phyloP scores from a whole-genome alignment of 306 rosid species.

The Glycine latifolia region DNA sequence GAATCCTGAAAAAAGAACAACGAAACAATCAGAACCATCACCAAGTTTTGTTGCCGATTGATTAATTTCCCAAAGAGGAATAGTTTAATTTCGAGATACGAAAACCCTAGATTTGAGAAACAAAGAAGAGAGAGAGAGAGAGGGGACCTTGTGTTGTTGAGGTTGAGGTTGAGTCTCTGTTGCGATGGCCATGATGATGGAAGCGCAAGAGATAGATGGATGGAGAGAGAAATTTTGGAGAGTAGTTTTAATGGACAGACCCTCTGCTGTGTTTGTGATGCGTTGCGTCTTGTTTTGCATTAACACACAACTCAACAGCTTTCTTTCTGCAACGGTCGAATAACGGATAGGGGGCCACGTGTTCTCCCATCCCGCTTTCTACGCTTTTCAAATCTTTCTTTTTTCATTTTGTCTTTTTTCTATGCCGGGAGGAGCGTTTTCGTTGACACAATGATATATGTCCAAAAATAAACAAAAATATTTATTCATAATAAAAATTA shows the following conservation, averaged over 20 bases:
- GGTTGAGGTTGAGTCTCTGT: slow-evolving; percentile 70
- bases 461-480: not conserved
- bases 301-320: slow-evolving; percentile 13
- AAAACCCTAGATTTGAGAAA: slow-evolving; percentile 50
- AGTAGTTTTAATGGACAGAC: slow-evolving; percentile 37
- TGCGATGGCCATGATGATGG: slow-evolving; percentile 73
- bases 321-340: slow-evolving; percentile 86
- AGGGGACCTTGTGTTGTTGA: slow-evolving; percentile 61
- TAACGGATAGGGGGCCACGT: slow-evolving; percentile 64
- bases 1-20: slow-evolving; percentile 57
- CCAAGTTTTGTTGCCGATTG: not conserved
- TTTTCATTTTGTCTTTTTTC: not conserved
- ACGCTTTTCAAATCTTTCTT: slow-evolving; percentile 52
- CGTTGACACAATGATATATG: not conserved
- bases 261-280: slow-evolving; percentile 40
- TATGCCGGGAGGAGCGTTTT: not conserved
- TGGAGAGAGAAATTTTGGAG: slow-evolving; percentile 21
- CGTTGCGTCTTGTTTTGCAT: not conserved
- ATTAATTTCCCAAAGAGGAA: not conserved
- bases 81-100: not conserved
- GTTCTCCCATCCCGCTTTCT: slow-evolving; percentile 48
- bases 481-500: no score
- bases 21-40: not conserved
- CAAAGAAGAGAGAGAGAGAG: not conserved
- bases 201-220: slow-evolving; percentile 33